phyloP scores from a whole-genome alignment of 2,329 filamentous ascomycete species.

The Hypocreales sp. region DNA sequence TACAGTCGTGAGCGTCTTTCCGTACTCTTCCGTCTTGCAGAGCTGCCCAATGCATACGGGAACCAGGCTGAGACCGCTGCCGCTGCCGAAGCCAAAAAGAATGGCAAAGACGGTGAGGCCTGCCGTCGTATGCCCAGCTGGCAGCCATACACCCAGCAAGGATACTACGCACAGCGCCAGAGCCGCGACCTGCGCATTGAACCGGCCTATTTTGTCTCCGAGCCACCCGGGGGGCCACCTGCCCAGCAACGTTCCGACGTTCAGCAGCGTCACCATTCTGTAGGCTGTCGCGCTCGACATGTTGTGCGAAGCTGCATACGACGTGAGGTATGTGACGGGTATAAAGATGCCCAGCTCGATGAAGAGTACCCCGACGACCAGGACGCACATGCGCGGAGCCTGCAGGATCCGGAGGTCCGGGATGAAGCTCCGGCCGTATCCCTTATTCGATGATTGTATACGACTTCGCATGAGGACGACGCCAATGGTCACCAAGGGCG shows the following conservation, averaged over 20 bases:
- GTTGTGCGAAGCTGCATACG: conserved; percentile 40
- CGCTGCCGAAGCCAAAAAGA: conserved; percentile 65
- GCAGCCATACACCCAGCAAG: conserved; percentile 58
- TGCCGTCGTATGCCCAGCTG: conserved; percentile 31
- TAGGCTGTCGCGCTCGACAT: conserved; percentile 26
- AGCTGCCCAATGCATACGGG: conserved; percentile 73
- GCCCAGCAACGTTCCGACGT: conserved; percentile 63
- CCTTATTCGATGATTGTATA: too few species aligned
- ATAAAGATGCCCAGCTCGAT: conserved; percentile 58
- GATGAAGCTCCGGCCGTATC: conserved; percentile 20
- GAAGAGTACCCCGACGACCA: conserved; percentile 42
- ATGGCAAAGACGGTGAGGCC: conserved; percentile 53
- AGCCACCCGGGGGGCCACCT: conserved; percentile 61
- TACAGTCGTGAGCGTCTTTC: conserved; percentile 59
- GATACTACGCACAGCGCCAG: conserved; percentile 38
- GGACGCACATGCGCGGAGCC: conserved; percentile 24
- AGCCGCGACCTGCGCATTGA: conserved; percentile 63
- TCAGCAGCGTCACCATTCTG: conserved; percentile 66
- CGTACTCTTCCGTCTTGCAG: conserved; percentile 61
- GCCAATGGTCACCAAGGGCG: conserved; percentile 28
- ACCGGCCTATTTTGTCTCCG: conserved; percentile 63
- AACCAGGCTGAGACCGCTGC: conserved; percentile 61
- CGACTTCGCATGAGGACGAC: conserved; percentile 35
- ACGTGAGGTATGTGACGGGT: conserved; percentile 62
- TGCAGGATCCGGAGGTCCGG: neutral